A percentile compares a stretch with the other conserved stretches of the same genome.
Conservation (phyloP, 495 filamentous ascomycete genomes). For the Xanthoparmelia taractica region DNA sequence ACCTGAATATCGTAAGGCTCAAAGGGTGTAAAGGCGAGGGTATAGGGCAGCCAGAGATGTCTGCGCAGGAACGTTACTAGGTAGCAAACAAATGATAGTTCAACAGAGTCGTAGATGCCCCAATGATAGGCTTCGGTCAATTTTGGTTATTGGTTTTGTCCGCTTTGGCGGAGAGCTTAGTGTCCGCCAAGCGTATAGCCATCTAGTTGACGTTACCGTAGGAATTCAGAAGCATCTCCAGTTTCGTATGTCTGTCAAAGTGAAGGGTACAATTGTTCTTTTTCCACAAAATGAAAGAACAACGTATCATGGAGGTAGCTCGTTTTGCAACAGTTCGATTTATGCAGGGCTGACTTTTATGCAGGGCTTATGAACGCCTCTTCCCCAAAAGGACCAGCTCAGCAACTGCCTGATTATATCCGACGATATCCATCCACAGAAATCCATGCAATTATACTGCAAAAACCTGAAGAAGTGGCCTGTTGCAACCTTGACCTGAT, state of each 20-base stretch:
- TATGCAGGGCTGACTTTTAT: conserved; percentile 2
- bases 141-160: conserved; percentile 5
- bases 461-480: not conserved
- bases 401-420: conserved; percentile 8
- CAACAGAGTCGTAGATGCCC: conserved; percentile 65
- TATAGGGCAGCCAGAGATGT: conserved; percentile 81
- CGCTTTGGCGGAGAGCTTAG: conserved; percentile 48
- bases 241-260: not conserved
- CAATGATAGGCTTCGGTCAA: conserved; percentile 50
- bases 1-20: conserved; percentile 56
- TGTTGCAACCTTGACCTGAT: not conserved
- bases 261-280: not conserved
- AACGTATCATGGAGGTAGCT: not conserved
- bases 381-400: not conserved
- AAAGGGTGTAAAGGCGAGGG: conserved; percentile 74
- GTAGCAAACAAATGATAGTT: conserved; percentile 69
- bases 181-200: conserved; percentile 83
- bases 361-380: conserved; percentile 2
- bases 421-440: not conserved
- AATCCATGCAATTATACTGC: not conserved
- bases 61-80: conserved; percentile 78
- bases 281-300: not conserved
- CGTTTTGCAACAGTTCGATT: not conserved
- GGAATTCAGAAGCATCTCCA: not conserved
- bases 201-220: conserved; percentile 28